These are phyloP conservation scores for Phytophthora meadii DNA, from an alignment of 352 stramenopile genomes.

Conservation along the genomic window DNA sequence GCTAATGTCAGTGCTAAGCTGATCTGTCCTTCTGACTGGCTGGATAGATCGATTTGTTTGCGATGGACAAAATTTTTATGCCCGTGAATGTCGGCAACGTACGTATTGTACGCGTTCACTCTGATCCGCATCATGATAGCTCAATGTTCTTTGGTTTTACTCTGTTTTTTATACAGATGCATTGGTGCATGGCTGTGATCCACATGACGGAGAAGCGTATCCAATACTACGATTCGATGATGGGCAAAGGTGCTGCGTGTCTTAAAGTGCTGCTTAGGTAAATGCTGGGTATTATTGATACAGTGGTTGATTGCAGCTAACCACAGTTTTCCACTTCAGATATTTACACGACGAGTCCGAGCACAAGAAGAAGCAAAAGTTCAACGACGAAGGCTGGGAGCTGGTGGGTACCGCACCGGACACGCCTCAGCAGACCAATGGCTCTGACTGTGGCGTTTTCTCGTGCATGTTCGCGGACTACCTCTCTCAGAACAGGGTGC, in stretches of 20 bases:
- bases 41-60: slow-evolving; percentile 82
- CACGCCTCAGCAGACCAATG: slow-evolving; percentile 85
- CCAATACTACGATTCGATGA: slow-evolving; percentile 91
- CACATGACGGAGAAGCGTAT: slow-evolving; percentile 91
- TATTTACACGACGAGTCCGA: slow-evolving; percentile 87
- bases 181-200: slow-evolving; percentile 89
- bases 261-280: slow-evolving; percentile 76
- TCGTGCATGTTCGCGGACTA: slow-evolving; percentile 90
- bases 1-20: neutral
- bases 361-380: slow-evolving; percentile 84
- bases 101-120: slow-evolving; percentile 17
- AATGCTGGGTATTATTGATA: neutral
- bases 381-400: slow-evolving; percentile 68
- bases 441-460: slow-evolving; percentile 87
- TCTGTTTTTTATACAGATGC: slow-evolving; percentile 51
- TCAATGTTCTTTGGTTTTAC: too few relatives aligned
- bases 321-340: slow-evolving; percentile 28
- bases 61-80: slow-evolving; percentile 92
- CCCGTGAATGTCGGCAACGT: slow-evolving; percentile 90
- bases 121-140: too few relatives aligned
- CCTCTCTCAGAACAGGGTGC: slow-evolving; percentile 68
- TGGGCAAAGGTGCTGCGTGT: slow-evolving; percentile 67
- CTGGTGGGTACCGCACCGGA: slow-evolving; percentile 61
- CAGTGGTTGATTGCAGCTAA: neutral
- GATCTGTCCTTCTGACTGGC: slow-evolving; percentile 1